Evolutionary conservation across 306 rosid species (phyloP).

Genomic region (Medicago lupulina): DNA sequence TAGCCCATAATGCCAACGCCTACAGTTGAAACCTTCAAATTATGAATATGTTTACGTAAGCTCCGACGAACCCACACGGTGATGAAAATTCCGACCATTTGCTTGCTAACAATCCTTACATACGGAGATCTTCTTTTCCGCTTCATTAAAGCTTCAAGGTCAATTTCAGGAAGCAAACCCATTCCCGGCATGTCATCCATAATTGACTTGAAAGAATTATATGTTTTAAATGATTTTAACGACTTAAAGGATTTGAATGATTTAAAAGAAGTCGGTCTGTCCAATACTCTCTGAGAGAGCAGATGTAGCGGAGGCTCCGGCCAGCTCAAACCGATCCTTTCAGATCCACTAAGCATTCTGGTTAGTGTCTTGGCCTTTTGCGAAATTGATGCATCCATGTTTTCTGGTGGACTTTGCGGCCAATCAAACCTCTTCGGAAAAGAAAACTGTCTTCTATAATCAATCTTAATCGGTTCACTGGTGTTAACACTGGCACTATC

Average conservation of each 20-base stretch:
- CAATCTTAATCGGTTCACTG: conserved; percentile 40
- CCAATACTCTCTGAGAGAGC: conserved; percentile 67
- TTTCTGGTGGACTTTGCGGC: conserved; percentile 50
- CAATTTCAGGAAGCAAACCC: conserved; percentile 72
- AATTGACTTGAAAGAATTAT: conserved; percentile 73
- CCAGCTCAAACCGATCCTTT: conserved; percentile 97
- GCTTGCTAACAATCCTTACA: conserved; percentile 97
- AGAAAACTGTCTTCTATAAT: conserved; percentile 57
- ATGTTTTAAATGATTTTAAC: conserved; percentile 67
- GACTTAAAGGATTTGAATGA: conserved; percentile 70
- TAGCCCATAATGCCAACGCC: conserved; percentile 99
- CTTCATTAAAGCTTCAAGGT: conserved; percentile 82
- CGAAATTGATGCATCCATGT: conserved; percentile 49
- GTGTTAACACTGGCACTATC: conserved; percentile 40
- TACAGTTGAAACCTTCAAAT: conserved; percentile 90
- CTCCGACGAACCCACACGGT: conserved; percentile 96
- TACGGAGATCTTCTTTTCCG: conserved; percentile 79
- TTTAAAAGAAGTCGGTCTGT: conserved; percentile 72
- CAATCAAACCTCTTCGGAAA: conserved; percentile 65
- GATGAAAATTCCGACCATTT: conserved; percentile 96
- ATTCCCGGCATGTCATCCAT: conserved; percentile 56
- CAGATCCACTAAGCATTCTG: conserved; percentile 84
- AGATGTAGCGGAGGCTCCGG: conserved; percentile 89
- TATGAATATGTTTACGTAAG: conserved; percentile 92
- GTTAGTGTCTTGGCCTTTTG: conserved; percentile 62